Evolutionary conservation across 2,329 filamentous ascomycete genomes (phyloP), one percentile per base, ranked within the genome.

Genomic region (Ramularia endophylla): DNA sequence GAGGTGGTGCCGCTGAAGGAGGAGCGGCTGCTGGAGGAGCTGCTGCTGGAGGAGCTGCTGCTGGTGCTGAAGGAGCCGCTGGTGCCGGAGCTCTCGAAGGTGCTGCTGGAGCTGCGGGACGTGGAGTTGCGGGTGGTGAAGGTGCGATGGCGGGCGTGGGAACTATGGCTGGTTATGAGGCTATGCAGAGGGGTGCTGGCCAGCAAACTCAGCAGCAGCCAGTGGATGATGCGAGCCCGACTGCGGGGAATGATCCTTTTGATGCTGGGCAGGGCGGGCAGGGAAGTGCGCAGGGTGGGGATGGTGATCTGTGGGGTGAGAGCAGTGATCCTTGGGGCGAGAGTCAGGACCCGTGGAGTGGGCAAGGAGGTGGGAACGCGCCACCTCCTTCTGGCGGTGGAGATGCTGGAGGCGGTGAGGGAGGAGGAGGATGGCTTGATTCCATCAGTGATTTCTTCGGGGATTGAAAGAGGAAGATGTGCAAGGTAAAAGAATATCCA

Each of bases 81-180:
- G 47, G 46, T 2, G 64, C 58, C 9, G 48, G 41, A 8, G 48
- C 61, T 8, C 46, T 49, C 12, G 53, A 50, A 41, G 53, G 46
- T 34, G 65, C 59, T n/a, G 65, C 44, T 2, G 66, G 60, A 19
- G 60, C 39, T 27, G 52, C 51, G 5, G 57, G 52, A 12, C 41
- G 59, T 36, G 50, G 54, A 19, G 55, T 55, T 8, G 53, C 48
- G 11, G 65, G 63, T n/a, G 65, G 60, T 2, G 68, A 62, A 38
- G 63, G 58, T 11, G 66, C 63, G 2, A 65, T 68, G 5, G 62
- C 65, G 11, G 60, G 77, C 4, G 77, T 75, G 5, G 78, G 77
- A 5, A 72, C 75, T 1, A 73, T 81, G 65, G 78, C 76, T 25
- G 78, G 77, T 3, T 80, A 79, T 51, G 79, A 81, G 57, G 76